phyloP scores from a whole-genome alignment of 2,329 filamentous ascomycete genomes.

The Trichoderma asperellum region DNA sequence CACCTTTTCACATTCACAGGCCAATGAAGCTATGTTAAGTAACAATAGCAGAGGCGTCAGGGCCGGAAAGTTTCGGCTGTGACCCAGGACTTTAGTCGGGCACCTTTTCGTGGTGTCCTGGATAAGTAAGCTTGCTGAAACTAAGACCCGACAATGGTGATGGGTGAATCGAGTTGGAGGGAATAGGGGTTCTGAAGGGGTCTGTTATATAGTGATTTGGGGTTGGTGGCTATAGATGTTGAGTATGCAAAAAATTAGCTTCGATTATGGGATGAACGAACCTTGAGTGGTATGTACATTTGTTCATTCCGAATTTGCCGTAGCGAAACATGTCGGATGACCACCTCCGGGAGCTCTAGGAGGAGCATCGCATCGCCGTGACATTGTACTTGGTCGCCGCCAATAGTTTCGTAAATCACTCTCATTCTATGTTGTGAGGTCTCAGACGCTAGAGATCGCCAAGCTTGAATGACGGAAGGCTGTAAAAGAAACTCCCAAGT shows the following conservation, averaged over 20 bases:
- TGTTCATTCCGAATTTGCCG: background rate
- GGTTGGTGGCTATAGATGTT: slow-evolving; percentile 5
- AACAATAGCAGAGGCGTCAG: too few relatives aligned
- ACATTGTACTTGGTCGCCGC: background rate
- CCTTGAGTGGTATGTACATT: background rate
- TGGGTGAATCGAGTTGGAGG: background rate
- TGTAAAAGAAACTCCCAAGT: slow-evolving; percentile 28
- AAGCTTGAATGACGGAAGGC: slow-evolving; percentile 30
- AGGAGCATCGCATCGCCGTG: background rate
- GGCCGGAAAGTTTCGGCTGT: too few relatives aligned
- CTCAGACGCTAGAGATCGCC: slow-evolving; percentile 30
- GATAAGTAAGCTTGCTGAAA: too few relatives aligned
- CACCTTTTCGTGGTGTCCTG: too few relatives aligned
- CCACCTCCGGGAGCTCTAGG: background rate
- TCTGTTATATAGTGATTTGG: background rate
- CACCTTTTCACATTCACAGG: too few relatives aligned
- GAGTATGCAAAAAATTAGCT: background rate
- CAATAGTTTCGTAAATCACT: slow-evolving; percentile 2
- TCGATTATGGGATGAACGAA: background rate
- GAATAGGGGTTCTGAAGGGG: background rate
- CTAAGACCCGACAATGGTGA: background rate
- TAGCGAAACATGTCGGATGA: background rate
- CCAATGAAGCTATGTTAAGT: too few relatives aligned
- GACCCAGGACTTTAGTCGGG: too few relatives aligned
- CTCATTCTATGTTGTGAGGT: background rate